phyloP scores from a whole-genome alignment of 2,329 filamentous ascomycete genomes.

The Colletotrichum truncatum region DNA sequence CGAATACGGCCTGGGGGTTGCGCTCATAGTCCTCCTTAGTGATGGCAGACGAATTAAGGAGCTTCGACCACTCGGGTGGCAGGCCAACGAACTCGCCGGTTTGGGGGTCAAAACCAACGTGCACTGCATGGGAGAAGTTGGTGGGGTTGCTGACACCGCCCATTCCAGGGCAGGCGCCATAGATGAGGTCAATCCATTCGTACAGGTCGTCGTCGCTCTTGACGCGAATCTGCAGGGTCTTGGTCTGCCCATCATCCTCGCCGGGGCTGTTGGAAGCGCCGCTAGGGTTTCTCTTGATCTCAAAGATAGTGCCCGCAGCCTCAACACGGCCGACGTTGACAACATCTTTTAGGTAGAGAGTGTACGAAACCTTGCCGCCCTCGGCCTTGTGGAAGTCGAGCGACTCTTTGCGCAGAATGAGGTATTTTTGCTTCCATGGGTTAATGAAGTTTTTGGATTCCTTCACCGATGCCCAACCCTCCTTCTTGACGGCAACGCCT shows the following conservation, averaged over 20 bases:
- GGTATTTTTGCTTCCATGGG: slow-evolving; percentile 88
- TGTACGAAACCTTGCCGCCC: slow-evolving; percentile 86
- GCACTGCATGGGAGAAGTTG: slow-evolving; percentile 96
- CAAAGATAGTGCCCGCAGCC: slow-evolving; percentile 89
- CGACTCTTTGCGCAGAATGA: slow-evolving; percentile 91
- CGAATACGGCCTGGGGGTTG: slow-evolving; percentile 87
- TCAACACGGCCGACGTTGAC: slow-evolving; percentile 92
- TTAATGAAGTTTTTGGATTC: slow-evolving; percentile 89
- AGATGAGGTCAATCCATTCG: slow-evolving; percentile 98
- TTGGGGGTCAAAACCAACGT: slow-evolving; percentile 96
- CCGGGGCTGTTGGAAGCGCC: slow-evolving; percentile 76
- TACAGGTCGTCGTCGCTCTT: slow-evolving; percentile 97
- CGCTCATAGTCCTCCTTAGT: slow-evolving; percentile 99
- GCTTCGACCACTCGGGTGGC: slow-evolving; percentile 95
- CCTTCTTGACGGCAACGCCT: slow-evolving; percentile 79
- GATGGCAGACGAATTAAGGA: slow-evolving; percentile 94
- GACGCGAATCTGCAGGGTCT: slow-evolving; percentile 89
- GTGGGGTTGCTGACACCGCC: slow-evolving; percentile 98
- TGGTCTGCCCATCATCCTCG: slow-evolving; percentile 82
- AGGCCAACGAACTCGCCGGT: slow-evolving; percentile 95
- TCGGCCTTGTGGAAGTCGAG: slow-evolving; percentile 95
- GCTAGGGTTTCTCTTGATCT: slow-evolving; percentile 82
- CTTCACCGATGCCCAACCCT: slow-evolving; percentile 87
- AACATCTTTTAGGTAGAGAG: slow-evolving; percentile 86
- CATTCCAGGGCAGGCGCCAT: slow-evolving; percentile 96